Evolutionary conservation across 345 rosid species (phyloP).

Genomic region (Clarkia xantiana): DNA sequence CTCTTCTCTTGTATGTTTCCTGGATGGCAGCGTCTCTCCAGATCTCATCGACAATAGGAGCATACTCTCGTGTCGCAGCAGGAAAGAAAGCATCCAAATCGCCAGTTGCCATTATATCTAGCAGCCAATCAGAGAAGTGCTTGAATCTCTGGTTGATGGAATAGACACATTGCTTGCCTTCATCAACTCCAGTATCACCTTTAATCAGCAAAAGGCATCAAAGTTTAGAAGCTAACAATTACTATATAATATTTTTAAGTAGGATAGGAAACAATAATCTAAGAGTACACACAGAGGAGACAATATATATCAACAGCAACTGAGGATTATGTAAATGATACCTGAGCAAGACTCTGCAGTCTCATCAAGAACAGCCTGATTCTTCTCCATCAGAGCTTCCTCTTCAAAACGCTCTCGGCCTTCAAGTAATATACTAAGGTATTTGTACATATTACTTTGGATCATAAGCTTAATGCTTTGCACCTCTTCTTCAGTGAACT

Average conservation of each 20-base stretch:
- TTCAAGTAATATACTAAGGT: constrained; percentile 54
- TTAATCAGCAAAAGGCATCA: constrained; percentile 5
- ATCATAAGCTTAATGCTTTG: constrained; percentile 46
- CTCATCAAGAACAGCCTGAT: constrained; percentile 6
- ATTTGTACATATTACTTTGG: constrained; percentile 51
- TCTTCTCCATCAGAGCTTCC: constrained; percentile 21
- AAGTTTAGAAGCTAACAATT: neutral
- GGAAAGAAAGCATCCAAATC: constrained; percentile 55
- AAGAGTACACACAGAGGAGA: too few species aligned
- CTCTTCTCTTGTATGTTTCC: constrained; percentile 49
- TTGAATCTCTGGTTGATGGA: constrained; percentile 36
- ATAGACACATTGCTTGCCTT: constrained; percentile 26
- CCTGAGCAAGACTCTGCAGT: constrained; percentile 25
- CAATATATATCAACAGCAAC: neutral
- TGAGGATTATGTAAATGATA: constrained; percentile 5
- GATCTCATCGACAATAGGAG: constrained; percentile 39
- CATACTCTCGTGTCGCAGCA: constrained; percentile 63
- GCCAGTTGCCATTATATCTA: constrained; percentile 42
- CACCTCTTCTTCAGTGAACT: constrained; percentile 37
- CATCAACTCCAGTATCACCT: constrained; percentile 18
- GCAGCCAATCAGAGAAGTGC: constrained; percentile 52
- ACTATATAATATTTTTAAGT: neutral
- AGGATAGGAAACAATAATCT: neutral
- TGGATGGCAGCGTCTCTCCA: constrained; percentile 54
- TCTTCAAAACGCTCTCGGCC: constrained; percentile 58